A percentile compares a stretch with the other conserved stretches of the same genome.
phyloP scores from a whole-genome alignment of 2,329 filamentous ascomycete genomes.

The Sclerotinia spermophila region DNA sequence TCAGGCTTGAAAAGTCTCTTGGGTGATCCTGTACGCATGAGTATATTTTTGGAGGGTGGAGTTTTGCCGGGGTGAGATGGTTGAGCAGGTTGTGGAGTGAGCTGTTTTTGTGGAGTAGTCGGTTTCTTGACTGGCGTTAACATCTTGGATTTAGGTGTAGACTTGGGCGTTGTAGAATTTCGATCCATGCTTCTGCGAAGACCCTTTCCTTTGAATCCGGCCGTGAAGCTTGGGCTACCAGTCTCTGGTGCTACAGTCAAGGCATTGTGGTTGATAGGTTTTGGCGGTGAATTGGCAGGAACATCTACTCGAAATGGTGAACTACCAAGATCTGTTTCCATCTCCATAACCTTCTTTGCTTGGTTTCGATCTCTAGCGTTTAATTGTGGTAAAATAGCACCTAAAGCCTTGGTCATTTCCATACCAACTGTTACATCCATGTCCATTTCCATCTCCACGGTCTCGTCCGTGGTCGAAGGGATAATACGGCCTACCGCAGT shows the following conservation, averaged over 20 bases:
- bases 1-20: constrained; percentile 45
- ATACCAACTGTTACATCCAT: constrained; percentile 48
- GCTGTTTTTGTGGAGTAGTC: constrained; percentile 40
- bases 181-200: constrained; percentile 48
- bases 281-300: constrained; percentile 40
- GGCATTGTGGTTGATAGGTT: constrained; percentile 36
- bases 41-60: constrained; percentile 46
- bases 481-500: constrained; percentile 47
- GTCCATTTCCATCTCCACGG: constrained; percentile 37
- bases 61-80: constrained; percentile 49
- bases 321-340: constrained; percentile 49
- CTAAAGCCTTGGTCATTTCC: constrained; percentile 61
- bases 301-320: constrained; percentile 42
- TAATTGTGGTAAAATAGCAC: constrained; percentile 48
- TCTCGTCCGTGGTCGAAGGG: constrained; percentile 43
- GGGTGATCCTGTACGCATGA: constrained; percentile 47
- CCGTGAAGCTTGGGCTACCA: constrained; percentile 54
- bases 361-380: constrained; percentile 43
- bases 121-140: constrained; percentile 37
- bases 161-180: constrained; percentile 40
- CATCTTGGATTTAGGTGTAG: constrained; percentile 30
- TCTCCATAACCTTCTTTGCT: constrained; percentile 57
- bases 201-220: constrained; percentile 46
- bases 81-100: constrained; percentile 44
- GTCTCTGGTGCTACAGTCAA: constrained; percentile 44